Evolutionary conservation across 2,329 filamentous ascomycete genomes (phyloP).

Genomic region (Cordyceps tenuipes): DNA sequence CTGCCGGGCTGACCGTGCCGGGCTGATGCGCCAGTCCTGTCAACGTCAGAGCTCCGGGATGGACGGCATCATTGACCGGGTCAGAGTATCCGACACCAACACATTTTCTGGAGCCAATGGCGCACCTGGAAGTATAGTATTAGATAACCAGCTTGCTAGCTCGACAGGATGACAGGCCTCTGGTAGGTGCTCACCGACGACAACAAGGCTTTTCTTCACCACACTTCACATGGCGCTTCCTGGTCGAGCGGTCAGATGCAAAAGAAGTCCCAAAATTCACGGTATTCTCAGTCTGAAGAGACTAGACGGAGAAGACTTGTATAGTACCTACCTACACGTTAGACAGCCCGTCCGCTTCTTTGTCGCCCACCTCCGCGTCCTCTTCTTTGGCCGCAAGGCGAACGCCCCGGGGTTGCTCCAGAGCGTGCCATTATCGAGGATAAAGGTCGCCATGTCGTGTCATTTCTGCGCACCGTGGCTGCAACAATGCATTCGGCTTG

Average conservation of each 20-base stretch:
- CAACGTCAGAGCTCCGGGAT: neutral
- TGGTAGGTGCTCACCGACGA: neutral
- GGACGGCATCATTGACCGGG: neutral
- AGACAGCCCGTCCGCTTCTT: slow-evolving; percentile 1
- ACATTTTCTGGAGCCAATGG: neutral
- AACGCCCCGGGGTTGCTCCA: neutral
- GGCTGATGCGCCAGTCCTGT: neutral
- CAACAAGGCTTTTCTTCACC: slow-evolving; percentile 2
- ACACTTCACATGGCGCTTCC: neutral
- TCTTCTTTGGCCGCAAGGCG: neutral
- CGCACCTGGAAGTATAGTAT: neutral
- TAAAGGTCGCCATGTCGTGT: neutral
- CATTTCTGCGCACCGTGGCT: neutral
- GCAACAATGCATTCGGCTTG: neutral
- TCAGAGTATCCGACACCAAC: neutral
- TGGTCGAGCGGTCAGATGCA: neutral
- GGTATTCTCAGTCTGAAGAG: neutral
- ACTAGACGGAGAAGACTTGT: neutral
- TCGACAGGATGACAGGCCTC: neutral
- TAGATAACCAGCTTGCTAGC: neutral
- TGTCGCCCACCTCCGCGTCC: neutral
- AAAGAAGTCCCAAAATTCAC: too few species aligned
- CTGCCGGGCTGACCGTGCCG: neutral
- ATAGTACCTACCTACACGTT: neutral
- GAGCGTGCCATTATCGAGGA: neutral